Evolutionary conservation across 2,329 filamentous ascomycete species (phyloP).

Genomic region (Amauroascus verrucosus): DNA sequence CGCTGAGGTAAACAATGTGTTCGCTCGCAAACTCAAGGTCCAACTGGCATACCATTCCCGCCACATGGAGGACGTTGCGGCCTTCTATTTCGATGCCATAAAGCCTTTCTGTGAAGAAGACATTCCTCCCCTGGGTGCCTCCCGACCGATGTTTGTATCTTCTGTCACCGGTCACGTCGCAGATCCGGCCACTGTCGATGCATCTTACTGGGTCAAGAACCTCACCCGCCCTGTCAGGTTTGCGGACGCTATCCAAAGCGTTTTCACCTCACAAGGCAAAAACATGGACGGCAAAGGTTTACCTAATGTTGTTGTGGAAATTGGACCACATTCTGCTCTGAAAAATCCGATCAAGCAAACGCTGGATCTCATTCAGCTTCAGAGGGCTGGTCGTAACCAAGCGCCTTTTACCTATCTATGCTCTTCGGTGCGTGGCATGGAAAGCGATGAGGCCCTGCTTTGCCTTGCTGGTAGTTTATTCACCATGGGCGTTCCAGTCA

Average conservation of each 20-base stretch:
- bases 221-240: constrained; percentile 11
- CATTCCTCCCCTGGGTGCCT: no score
- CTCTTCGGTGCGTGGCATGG: no score
- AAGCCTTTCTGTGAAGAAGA: no score
- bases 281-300: not conserved
- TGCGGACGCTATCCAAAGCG: not conserved
- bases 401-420: no score
- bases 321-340: constrained; percentile 13
- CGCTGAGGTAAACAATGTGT: constrained; percentile 17
- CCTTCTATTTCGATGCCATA: constrained; percentile 7
- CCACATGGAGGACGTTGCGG: constrained; percentile 18
- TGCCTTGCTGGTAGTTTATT: constrained; percentile 8
- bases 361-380: not conserved
- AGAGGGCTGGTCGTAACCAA: no score
- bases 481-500: constrained; percentile 2
- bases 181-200: not conserved
- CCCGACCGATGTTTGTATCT: not conserved
- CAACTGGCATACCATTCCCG: constrained; percentile 23
- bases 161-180: not conserved
- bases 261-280: constrained; percentile 1
- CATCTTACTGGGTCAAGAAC: constrained; percentile 10
- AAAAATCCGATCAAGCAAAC: constrained; percentile 15
- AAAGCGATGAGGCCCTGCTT: not conserved
- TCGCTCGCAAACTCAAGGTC: constrained; percentile 19
- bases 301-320: not conserved